A percentile compares a stretch with the other conserved stretches of the same genome.
phyloP scores from a whole-genome alignment of 441 rosid genomes.

The Pelargonium myrrhifolium region DNA sequence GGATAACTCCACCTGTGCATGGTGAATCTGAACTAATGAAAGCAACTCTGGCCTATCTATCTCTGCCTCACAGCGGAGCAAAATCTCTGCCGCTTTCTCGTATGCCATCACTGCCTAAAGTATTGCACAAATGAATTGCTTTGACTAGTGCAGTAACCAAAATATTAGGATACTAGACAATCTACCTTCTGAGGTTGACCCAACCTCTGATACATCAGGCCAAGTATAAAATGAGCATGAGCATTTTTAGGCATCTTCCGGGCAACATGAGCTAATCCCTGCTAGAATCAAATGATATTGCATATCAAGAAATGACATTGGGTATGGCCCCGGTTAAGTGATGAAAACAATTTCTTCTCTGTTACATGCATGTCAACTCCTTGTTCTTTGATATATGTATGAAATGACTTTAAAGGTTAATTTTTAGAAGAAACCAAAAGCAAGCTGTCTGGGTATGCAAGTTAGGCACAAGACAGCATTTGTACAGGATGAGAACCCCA shows the following conservation, averaged over 20 bases:
- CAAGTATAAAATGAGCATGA: conserved; percentile 91
- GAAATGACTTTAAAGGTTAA: no score
- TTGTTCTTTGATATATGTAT: not conserved
- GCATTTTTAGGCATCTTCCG: conserved; percentile 96
- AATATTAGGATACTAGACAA: conserved; percentile 8
- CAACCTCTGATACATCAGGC: conserved; percentile 83
- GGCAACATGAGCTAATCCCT: conserved; percentile 92
- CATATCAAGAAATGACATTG: conserved; percentile 1
- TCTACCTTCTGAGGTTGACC: conserved; percentile 83
- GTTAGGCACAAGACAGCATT: no score
- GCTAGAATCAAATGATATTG: conserved; percentile 16
- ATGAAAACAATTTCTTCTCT: no score
- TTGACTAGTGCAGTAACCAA: not conserved
- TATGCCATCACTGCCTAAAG: conserved; percentile 74
- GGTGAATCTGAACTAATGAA: conserved; percentile 83
- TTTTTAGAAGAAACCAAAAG: no score
- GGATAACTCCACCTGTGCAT: conserved; percentile 63
- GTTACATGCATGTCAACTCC: no score
- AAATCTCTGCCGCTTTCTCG: conserved; percentile 87
- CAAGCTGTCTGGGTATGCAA: no score
- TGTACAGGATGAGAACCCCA: not conserved
- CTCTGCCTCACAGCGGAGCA: conserved; percentile 66
- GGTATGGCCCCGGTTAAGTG: not conserved
- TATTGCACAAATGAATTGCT: conserved; percentile 3
- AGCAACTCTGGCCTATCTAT: conserved; percentile 86